These are phyloP conservation scores for Diutina catenulata DNA, from an alignment of 1,139 yeast species.

Conservation along the genomic window DNA sequence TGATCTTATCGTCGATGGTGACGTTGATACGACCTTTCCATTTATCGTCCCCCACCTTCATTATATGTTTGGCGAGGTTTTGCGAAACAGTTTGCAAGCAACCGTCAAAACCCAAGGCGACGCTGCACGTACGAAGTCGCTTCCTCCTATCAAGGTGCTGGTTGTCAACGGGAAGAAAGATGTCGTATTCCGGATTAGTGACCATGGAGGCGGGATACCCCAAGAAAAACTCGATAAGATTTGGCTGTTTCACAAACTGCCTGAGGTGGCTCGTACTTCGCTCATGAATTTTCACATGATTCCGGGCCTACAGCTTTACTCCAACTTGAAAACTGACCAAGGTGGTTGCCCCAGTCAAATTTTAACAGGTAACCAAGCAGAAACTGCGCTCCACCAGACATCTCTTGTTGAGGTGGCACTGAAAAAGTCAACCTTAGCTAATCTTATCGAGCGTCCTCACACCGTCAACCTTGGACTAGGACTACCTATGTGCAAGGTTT, in stretches of 20 bases:
- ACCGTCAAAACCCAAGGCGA: constrained; percentile 38
- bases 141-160: constrained; percentile 66
- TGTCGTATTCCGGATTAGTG: constrained; percentile 69
- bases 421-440: constrained; percentile 26
- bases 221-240: constrained; percentile 45
- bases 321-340: constrained; percentile 20
- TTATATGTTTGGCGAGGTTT: constrained; percentile 74
- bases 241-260: constrained; percentile 78
- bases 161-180: constrained; percentile 56
- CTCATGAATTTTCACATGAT: constrained; percentile 54
- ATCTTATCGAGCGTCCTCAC: constrained; percentile 59
- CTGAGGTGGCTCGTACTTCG: constrained; percentile 43
- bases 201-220: constrained; percentile 79
- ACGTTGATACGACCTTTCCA: constrained; percentile 50
- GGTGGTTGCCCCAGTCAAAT: constrained; percentile 7
- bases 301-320: constrained; percentile 43
- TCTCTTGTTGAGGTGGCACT: constrained; percentile 30
- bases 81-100: constrained; percentile 78
- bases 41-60: constrained; percentile 80
- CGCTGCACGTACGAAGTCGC: constrained; percentile 22
- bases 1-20: constrained; percentile 62
- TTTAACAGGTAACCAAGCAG: background rate
- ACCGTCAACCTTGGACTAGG: constrained; percentile 75
- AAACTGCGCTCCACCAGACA: constrained; percentile 17
- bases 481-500: constrained; percentile 80